Evolutionary conservation across 345 rosid genomes (phyloP).

Genomic region (Punica granatum): DNA sequence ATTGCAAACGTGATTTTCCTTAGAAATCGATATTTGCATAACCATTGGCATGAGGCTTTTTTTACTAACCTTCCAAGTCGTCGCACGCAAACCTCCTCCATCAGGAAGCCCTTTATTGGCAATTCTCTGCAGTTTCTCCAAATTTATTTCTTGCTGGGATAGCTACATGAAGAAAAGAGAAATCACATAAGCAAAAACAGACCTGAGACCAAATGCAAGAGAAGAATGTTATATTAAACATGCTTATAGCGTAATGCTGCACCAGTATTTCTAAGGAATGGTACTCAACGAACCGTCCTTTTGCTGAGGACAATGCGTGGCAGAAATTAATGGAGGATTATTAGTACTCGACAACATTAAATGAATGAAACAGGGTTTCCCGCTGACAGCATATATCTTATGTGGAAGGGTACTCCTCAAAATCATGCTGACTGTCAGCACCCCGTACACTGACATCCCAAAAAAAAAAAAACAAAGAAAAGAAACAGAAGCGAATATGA

Average conservation of each 20-base stretch:
- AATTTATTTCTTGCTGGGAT: slow-evolving; percentile 49
- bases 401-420: no score
- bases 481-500: no score
- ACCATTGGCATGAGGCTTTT: not conserved
- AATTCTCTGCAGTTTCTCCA: slow-evolving; percentile 52
- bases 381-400: not conserved
- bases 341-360: no score
- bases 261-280: not conserved
- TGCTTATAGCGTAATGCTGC: not conserved
- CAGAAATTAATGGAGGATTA: no score
- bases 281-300: not conserved
- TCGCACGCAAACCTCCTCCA: slow-evolving; percentile 53
- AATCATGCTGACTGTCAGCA: no score
- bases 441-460: not conserved
- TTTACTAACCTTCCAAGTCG: slow-evolving; percentile 57
- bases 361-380: not conserved
- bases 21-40: not conserved
- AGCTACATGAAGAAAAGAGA: slow-evolving; percentile 23
- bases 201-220: not conserved
- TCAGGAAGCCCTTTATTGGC: slow-evolving; percentile 47
- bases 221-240: no score
- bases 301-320: no score
- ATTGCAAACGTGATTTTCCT: not conserved
- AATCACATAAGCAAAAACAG: not conserved
- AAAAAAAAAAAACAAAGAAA: not conserved